Evolutionary conservation across 1,284 basidiomycete species (phyloP).

Genomic region (Pterula multifida): DNA sequence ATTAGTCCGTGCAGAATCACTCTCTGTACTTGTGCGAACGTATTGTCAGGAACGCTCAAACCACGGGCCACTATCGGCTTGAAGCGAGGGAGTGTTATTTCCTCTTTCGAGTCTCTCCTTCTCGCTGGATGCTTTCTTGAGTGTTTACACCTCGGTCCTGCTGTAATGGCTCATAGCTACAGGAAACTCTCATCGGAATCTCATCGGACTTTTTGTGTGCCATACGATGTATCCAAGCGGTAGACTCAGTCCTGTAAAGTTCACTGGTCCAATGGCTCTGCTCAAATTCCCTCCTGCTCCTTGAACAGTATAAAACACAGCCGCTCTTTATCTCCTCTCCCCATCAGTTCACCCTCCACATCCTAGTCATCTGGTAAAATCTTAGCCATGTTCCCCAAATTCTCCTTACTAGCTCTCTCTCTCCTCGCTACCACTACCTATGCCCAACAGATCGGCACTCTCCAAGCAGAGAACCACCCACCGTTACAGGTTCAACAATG

Average conservation of each 20-base stretch:
- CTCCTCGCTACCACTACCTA: slow-evolving; percentile 17
- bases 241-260: too few species aligned
- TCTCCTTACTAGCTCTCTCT: slow-evolving; percentile 15
- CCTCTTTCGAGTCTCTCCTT: neutral
- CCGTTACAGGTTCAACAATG: slow-evolving; percentile 26
- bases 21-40: neutral
- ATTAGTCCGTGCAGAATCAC: neutral
- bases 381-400: slow-evolving; percentile 15
- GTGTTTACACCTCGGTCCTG: too few species aligned
- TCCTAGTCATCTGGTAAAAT: too few species aligned
- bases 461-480: slow-evolving; percentile 29
- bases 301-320: neutral
- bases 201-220: neutral
- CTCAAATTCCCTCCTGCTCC: neutral
- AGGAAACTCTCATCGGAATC: neutral
- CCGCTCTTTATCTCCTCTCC: neutral
- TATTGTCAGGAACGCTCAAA: neutral
- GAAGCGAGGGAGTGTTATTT: neutral
- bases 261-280: too few species aligned
- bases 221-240: too few species aligned
- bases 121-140: neutral
- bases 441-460: slow-evolving; percentile 28
- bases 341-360: neutral
- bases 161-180: too few species aligned
- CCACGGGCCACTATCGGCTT: neutral